Percentiles rank a stretch among this genome's conserved stretches.
Conservation (phyloP, 352 stramenopile genomes). For the Phytopythium oedochilum region DNA sequence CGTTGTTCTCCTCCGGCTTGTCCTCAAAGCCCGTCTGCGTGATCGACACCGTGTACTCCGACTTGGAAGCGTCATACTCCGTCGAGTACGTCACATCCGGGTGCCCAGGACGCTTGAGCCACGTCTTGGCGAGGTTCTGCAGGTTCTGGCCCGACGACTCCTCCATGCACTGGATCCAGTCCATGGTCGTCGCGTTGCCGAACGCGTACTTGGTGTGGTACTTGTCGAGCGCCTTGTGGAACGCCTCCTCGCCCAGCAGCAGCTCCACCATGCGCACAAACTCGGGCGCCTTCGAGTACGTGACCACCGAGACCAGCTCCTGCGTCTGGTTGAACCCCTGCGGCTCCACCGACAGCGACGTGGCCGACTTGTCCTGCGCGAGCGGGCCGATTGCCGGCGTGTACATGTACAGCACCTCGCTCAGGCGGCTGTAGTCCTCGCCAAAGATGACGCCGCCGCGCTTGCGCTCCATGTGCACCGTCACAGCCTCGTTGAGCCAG, state of each 20-base stretch:
- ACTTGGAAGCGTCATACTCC: constrained; percentile 39
- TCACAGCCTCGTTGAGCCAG: constrained; percentile 79
- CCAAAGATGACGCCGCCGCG: constrained; percentile 59
- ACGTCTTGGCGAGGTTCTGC: constrained; percentile 64
- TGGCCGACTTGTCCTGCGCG: constrained; percentile 63
- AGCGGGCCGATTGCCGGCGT: constrained; percentile 64
- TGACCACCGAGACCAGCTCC: constrained; percentile 73
- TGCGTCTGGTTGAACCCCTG: constrained; percentile 79
- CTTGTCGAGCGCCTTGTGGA: constrained; percentile 73
- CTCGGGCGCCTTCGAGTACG: constrained; percentile 75
- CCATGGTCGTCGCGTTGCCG: constrained; percentile 63
- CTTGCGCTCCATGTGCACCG: constrained; percentile 79
- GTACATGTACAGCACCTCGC: constrained; percentile 71
- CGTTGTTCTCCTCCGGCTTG: constrained; percentile 55
- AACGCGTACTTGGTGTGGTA: constrained; percentile 78
- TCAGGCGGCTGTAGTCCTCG: constrained; percentile 65
- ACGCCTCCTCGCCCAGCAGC: constrained; percentile 51
- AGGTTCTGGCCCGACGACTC: constrained; percentile 56
- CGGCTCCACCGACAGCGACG: constrained; percentile 62
- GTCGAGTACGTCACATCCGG: constrained; percentile 61
- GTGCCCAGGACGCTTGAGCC: constrained; percentile 69
- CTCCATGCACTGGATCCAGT: constrained; percentile 80
- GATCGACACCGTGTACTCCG: constrained; percentile 54
- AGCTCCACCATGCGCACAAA: constrained; percentile 79
- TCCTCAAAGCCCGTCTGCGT: constrained; percentile 70